Evolutionary conservation across 1,284 basidiomycete species (phyloP).

Genomic region (Uromyces viciae-fabae): DNA sequence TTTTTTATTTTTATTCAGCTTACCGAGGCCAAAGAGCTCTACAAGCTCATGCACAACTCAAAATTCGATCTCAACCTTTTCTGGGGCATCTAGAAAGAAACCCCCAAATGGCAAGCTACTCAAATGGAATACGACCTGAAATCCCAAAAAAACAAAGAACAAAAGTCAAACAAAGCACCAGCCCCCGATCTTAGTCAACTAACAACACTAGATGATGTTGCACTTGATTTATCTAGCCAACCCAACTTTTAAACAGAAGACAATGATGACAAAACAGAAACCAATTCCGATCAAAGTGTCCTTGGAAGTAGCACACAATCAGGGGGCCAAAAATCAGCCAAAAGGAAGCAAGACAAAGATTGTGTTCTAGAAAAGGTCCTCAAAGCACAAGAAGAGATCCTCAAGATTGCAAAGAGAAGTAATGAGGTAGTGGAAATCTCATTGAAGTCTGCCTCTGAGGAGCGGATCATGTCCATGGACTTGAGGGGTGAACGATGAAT

Average conservation of each 20-base stretch:
- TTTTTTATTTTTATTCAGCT: background rate
- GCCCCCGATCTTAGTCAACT: background rate
- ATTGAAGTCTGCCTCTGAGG: no score
- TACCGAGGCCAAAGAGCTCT: background rate
- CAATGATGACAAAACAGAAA: background rate
- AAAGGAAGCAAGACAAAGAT: background rate
- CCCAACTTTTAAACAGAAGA: background rate
- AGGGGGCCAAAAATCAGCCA: background rate
- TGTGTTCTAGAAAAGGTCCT: background rate
- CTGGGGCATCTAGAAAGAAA: background rate
- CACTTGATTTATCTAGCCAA: background rate
- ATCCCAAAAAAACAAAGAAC: no score
- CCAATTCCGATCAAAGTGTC: background rate
- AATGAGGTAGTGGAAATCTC: background rate
- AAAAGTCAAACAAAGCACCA: background rate
- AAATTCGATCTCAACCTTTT: background rate
- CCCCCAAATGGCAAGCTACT: constrained; percentile 1
- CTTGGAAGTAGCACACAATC: background rate
- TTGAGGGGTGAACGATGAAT: background rate
- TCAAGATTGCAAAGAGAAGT: background rate
- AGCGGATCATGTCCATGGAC: constrained; percentile 1
- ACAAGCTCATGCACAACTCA: background rate
- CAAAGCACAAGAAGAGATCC: background rate
- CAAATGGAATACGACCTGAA: background rate
- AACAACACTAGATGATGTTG: background rate